These are phyloP conservation scores for Verticillium zaregamsianum DNA, from an alignment of 2,329 filamentous ascomycete species.

Conservation along the genomic window DNA sequence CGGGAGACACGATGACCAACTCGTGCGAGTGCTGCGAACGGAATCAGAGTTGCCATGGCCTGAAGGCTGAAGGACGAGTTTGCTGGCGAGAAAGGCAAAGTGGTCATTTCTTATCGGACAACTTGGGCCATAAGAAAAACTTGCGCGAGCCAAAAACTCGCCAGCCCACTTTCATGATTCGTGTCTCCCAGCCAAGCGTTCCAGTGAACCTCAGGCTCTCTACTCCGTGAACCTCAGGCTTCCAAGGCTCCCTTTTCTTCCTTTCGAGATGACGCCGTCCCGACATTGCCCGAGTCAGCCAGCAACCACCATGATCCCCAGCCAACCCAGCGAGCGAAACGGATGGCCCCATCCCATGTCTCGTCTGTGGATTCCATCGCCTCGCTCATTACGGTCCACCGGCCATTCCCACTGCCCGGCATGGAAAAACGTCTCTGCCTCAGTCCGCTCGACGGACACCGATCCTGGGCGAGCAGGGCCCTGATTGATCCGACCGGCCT, in stretches of 20 bases:
- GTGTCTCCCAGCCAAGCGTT: slow-evolving; percentile 2
- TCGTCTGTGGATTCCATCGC: not conserved
- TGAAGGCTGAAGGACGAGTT: not conserved
- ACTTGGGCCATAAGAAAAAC: not conserved
- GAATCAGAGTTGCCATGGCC: too few species aligned
- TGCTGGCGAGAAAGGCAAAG: not conserved
- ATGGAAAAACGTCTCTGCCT: slow-evolving; percentile 3
- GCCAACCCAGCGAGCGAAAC: not conserved
- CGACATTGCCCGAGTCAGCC: slow-evolving; percentile 2
- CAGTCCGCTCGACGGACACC: not conserved
- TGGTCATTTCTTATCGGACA: not conserved
- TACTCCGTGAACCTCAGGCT: slow-evolving; percentile 8
- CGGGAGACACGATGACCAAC: too few species aligned
- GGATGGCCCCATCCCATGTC: not conserved
- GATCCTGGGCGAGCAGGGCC: not conserved
- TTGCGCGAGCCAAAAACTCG: not conserved
- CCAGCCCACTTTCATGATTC: slow-evolving; percentile 3
- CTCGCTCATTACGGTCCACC: slow-evolving; percentile 2
- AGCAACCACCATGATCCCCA: not conserved
- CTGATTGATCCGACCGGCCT: slow-evolving; percentile 11
- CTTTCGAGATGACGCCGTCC: not conserved
- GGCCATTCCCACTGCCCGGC: not conserved
- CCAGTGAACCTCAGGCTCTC: slow-evolving; percentile 9
- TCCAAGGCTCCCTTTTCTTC: not conserved
- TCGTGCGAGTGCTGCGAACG: too few species aligned